Evolutionary conservation across 441 rosid genomes (phyloP).

Genomic region (Rhodomyrtus psidioides): DNA sequence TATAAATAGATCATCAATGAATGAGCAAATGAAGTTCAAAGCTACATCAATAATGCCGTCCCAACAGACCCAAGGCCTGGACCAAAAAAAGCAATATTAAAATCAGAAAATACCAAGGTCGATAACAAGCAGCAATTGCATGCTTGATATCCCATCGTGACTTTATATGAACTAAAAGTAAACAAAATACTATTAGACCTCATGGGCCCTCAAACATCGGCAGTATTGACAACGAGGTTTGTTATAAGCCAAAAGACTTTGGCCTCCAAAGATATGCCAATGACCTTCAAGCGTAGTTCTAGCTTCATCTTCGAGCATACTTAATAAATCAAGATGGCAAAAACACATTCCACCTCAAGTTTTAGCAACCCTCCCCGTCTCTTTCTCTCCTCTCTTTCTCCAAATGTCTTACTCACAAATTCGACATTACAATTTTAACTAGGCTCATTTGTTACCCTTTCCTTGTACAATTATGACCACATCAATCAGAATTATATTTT

Average conservation of each 20-base stretch:
- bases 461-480: neutral
- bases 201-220: neutral
- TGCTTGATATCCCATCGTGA: neutral
- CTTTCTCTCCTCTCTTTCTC: neutral
- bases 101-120: neutral
- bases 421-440: neutral
- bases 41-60: neutral
- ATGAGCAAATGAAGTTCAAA: neutral
- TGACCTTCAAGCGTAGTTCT: neutral
- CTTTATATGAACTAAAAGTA: neutral
- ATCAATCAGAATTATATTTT: neutral
- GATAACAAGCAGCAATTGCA: neutral
- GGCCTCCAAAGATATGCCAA: neutral
- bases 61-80: neutral
- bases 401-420: neutral
- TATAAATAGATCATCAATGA: neutral
- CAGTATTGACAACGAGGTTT: neutral
- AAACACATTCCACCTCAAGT: neutral
- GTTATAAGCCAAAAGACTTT: neutral
- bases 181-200: neutral
- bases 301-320: neutral
- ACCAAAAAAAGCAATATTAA: neutral
- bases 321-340: neutral
- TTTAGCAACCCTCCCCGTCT: neutral
- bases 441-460: neutral